Conservation (phyloP, 2,329 filamentous ascomycete species). For the Pseudogymnoascus sp. region DNA sequence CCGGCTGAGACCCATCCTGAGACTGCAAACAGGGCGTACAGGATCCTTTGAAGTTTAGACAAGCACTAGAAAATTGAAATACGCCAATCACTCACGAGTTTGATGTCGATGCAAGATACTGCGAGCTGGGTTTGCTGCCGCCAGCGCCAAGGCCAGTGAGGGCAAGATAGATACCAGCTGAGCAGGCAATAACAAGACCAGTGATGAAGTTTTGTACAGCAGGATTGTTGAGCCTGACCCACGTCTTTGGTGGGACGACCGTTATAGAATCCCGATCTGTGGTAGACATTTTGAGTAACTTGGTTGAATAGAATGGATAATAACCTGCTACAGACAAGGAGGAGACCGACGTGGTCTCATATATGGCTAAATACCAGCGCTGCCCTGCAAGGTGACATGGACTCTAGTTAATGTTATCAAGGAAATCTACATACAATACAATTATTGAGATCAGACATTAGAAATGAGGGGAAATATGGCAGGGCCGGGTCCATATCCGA, state of each 20-base stretch:
- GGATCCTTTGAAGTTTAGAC: neutral
- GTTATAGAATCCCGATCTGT: neutral
- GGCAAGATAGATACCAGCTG: constrained; percentile 15
- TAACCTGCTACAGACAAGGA: neutral
- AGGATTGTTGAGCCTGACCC: neutral
- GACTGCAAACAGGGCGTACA: constrained; percentile 14
- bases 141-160: constrained; percentile 15
- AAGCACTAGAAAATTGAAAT: neutral
- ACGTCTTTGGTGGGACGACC: neutral
- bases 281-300: neutral
- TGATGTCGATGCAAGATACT: neutral
- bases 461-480: neutral
- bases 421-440: neutral
- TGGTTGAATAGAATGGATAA: neutral
- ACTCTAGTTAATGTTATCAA: neutral
- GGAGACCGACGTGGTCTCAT: neutral
- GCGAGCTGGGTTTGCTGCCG: constrained; percentile 14
- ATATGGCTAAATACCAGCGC: neutral
- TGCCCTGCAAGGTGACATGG: neutral
- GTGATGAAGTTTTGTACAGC: neutral
- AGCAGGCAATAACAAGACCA: constrained; percentile 12
- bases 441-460: no score
- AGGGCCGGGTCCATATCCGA: neutral
- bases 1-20: constrained; percentile 11
- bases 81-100: neutral